These are phyloP conservation scores for Macadamia tetraphylla DNA, from an alignment of 164 flowering plant genomes.

Conservation along the genomic window DNA sequence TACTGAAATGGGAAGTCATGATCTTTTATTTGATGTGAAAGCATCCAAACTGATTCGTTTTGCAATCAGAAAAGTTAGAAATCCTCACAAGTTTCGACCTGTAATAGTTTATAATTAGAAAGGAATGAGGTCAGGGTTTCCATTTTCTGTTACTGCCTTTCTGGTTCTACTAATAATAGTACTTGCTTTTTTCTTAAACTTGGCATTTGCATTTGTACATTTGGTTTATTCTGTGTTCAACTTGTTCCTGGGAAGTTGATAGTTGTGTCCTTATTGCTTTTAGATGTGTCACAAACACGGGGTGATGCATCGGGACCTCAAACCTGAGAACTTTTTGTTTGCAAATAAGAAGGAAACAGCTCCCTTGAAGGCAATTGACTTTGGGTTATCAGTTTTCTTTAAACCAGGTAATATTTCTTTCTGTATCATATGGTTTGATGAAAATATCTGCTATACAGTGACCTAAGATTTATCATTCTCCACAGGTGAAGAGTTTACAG, in stretches of 20 bases:
- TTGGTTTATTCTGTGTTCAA: background rate
- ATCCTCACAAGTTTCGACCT: background rate
- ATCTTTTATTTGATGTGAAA: background rate
- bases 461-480: constrained; percentile 6
- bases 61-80: background rate
- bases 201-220: too few relatives aligned
- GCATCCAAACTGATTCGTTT: background rate
- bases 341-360: constrained; percentile 83
- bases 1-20: background rate
- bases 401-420: constrained; percentile 51
- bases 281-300: constrained; percentile 95
- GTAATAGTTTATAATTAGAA: background rate
- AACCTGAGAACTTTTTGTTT: constrained; percentile 92
- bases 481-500: constrained; percentile 68
- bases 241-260: background rate
- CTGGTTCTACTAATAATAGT: background rate
- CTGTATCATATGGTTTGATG: background rate
- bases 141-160: background rate
- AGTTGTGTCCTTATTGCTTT: constrained; percentile 5
- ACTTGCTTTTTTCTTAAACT: background rate
- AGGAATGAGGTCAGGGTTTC: background rate
- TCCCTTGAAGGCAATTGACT: constrained; percentile 84
- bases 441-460: background rate
- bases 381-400: constrained; percentile 86
- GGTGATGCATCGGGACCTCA: constrained; percentile 93